A percentile compares a stretch with the other conserved stretches of the same genome.
phyloP scores from a whole-genome alignment of 2,329 filamentous ascomycete genomes.

The Fusarium sublunatum region DNA sequence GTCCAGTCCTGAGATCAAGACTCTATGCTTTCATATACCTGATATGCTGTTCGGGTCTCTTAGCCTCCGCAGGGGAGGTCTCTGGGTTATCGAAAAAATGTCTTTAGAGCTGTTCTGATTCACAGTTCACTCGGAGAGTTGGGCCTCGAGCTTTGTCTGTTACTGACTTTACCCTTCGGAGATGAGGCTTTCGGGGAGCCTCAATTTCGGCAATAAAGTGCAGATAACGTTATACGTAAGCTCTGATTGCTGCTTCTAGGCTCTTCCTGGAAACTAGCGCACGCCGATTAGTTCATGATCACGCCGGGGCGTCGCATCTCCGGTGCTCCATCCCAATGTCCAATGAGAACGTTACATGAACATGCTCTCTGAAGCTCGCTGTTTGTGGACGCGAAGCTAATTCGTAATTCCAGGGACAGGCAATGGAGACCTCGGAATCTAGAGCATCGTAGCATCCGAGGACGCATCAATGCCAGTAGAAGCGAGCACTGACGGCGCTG shows the following conservation, averaged over 20 bases:
- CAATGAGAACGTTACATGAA: conserved; percentile 27
- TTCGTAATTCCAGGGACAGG: conserved; percentile 31
- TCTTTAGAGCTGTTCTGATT: conserved; percentile 10
- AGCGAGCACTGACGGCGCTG: conserved; percentile 16
- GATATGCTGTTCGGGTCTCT: background rate
- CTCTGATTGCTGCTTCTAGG: conserved; percentile 28
- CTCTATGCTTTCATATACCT: too few relatives aligned
- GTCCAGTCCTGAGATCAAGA: background rate
- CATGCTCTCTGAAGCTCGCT: conserved; percentile 30
- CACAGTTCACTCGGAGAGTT: conserved; percentile 17
- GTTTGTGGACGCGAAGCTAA: conserved; percentile 38
- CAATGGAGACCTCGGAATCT: conserved; percentile 16
- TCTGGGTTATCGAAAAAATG: conserved; percentile 1
- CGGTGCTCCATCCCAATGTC: conserved; percentile 20
- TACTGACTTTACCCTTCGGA: conserved; percentile 17
- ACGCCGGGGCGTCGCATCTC: conserved; percentile 29
- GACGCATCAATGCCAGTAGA: conserved; percentile 26
- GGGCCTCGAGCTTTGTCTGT: conserved; percentile 4
- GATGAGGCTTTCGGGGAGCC: conserved; percentile 31
- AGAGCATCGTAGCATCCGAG: conserved; percentile 34
- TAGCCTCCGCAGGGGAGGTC: conserved; percentile 10
- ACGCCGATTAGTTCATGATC: conserved; percentile 34
- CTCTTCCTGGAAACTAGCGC: conserved; percentile 6
- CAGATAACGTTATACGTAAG: conserved; percentile 21
- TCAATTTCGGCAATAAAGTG: conserved; percentile 36